A percentile compares a stretch with the other conserved stretches of the same genome.
phyloP scores from a whole-genome alignment of 2,329 filamentous ascomycete genomes.

The Colletotrichum trifolii region DNA sequence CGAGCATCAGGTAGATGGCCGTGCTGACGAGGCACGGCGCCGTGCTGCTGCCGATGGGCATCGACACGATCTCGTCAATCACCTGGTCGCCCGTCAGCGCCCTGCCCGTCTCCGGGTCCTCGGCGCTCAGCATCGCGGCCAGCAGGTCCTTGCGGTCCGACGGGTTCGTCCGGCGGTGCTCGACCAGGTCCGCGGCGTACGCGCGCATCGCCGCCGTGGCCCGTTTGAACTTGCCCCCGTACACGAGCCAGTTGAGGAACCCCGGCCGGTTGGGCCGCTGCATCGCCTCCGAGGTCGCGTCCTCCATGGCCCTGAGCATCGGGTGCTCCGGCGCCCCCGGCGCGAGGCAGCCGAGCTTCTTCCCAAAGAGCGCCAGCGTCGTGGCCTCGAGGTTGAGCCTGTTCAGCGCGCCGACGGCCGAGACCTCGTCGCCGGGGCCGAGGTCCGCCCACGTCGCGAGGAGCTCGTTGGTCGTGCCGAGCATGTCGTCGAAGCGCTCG shows the following conservation, averaged over 20 bases:
- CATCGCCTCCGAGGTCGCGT: constrained; percentile 65
- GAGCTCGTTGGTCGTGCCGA: constrained; percentile 60
- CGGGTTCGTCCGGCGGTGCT: constrained; percentile 64
- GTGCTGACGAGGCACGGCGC: constrained; percentile 58
- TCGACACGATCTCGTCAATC: constrained; percentile 75
- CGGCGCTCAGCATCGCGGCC: constrained; percentile 66
- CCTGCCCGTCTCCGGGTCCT: constrained; percentile 71
- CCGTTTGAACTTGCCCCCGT: constrained; percentile 63
- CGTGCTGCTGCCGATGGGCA: constrained; percentile 69
- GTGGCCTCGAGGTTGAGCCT: constrained; percentile 64
- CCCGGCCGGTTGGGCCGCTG: constrained; percentile 63
- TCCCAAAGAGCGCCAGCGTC: constrained; percentile 62
- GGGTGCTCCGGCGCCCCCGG: constrained; percentile 54
- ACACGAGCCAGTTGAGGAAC: constrained; percentile 63
- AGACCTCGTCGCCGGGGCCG: constrained; percentile 51
- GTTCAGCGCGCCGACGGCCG: constrained; percentile 61
- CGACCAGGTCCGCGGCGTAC: constrained; percentile 67
- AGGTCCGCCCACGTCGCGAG: constrained; percentile 60
- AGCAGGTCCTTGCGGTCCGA: constrained; percentile 70
- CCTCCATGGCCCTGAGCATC: constrained; percentile 65
- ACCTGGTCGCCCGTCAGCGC: constrained; percentile 68
- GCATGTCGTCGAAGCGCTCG: constrained; percentile 58
- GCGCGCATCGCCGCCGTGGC: constrained; percentile 65
- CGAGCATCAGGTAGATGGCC: constrained; percentile 61
- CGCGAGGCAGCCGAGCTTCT: constrained; percentile 58